Conservation (phyloP, 2,329 filamentous ascomycete genomes). For the Penicillium sclerotigenum region DNA sequence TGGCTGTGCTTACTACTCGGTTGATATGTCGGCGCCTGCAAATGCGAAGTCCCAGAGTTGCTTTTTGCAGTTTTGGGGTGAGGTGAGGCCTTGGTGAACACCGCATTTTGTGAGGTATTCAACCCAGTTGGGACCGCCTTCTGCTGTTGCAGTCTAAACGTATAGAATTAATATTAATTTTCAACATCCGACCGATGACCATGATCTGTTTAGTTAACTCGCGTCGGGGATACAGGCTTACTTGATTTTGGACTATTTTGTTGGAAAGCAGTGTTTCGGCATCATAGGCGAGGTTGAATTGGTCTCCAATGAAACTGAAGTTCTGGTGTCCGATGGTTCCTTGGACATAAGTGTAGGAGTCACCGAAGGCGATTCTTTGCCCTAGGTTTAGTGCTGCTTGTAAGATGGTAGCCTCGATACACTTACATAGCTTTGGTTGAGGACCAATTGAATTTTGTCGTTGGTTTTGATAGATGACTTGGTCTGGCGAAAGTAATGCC, state of each 20-base stretch:
- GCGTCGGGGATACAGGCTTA: neutral
- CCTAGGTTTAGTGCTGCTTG: neutral
- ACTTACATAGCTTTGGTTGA: slow-evolving; percentile 16
- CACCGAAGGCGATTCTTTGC: slow-evolving; percentile 30
- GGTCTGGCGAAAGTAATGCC: neutral
- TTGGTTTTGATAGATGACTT: slow-evolving; percentile 4
- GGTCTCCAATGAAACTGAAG: slow-evolving; percentile 56
- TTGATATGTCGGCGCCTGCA: slow-evolving; percentile 51
- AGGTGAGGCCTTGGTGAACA: slow-evolving; percentile 43
- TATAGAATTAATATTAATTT: neutral
- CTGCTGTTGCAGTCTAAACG: slow-evolving; percentile 47
- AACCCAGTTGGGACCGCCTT: slow-evolving; percentile 56
- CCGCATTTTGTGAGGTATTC: slow-evolving; percentile 54
- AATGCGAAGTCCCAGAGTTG: slow-evolving; percentile 59
- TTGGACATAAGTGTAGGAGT: slow-evolving; percentile 49
- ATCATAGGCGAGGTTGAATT: slow-evolving; percentile 48
- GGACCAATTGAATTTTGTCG: slow-evolving; percentile 17
- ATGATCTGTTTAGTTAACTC: neutral
- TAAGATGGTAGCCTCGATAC: fast-evolving
- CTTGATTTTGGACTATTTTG: slow-evolving; percentile 51
- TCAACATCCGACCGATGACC: too few species aligned
- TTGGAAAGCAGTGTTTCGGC: slow-evolving; percentile 45
- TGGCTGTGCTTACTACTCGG: slow-evolving; percentile 38
- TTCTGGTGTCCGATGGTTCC: slow-evolving; percentile 52
- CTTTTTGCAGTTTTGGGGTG: slow-evolving; percentile 44